phyloP scores from a whole-genome alignment of 306 rosid genomes.

The Parietaria judaica region DNA sequence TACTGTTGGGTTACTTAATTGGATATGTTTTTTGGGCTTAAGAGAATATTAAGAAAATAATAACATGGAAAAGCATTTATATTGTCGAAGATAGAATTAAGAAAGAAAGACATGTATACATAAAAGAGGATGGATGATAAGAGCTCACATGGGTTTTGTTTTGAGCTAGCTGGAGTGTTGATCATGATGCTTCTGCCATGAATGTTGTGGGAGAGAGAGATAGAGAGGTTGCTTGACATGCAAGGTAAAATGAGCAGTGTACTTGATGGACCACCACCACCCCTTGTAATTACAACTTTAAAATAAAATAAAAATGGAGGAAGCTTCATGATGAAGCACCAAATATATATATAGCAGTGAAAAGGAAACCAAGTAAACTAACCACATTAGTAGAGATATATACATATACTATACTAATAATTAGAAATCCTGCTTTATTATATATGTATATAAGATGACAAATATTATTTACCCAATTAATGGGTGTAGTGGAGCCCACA shows the following conservation, averaged over 20 bases:
- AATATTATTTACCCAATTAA: slow-evolving; percentile 9
- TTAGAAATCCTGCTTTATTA: no score
- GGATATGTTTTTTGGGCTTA: not conserved
- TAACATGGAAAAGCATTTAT: not conserved
- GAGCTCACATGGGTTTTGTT: slow-evolving; percentile 64
- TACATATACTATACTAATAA: no score
- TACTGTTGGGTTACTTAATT: no score
- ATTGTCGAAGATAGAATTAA: not conserved
- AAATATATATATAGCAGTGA: slow-evolving; percentile 4
- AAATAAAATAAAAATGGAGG: slow-evolving; percentile 19
- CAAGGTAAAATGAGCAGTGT: slow-evolving; percentile 72
- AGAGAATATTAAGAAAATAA: slow-evolving; percentile 23
- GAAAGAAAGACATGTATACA: slow-evolving; percentile 16
- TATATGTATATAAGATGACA: slow-evolving; percentile 1
- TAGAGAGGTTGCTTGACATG: slow-evolving; percentile 63
- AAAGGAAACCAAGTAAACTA: slow-evolving; percentile 12
- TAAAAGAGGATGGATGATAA: slow-evolving; percentile 43
- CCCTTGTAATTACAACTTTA: slow-evolving; percentile 42
- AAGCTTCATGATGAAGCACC: slow-evolving; percentile 48
- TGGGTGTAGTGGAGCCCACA: not conserved
- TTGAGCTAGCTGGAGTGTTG: slow-evolving; percentile 75
- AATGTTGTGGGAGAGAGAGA: slow-evolving; percentile 42
- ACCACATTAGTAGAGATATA: not conserved
- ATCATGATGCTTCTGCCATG: slow-evolving; percentile 85
- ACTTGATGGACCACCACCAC: slow-evolving; percentile 91